Conservation (phyloP, 2,329 filamentous ascomycete species). For the Rutstroemia sp. region DNA sequence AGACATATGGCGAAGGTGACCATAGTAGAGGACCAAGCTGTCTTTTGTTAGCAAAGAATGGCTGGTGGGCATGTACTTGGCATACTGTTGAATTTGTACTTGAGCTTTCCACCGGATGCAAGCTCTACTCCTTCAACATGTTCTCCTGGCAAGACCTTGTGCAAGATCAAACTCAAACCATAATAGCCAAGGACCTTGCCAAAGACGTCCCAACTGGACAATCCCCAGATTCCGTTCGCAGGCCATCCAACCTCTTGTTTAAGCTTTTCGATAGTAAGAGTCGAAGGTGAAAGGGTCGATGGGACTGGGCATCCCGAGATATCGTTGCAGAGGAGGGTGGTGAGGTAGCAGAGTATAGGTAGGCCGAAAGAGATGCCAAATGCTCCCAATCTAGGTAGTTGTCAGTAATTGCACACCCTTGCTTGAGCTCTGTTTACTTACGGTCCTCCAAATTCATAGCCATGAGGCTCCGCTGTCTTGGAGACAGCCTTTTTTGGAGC, state of each 20-base stretch:
- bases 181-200: conserved; percentile 74
- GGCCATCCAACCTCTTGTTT: conserved; percentile 82
- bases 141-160: conserved; percentile 68
- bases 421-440: conserved; percentile 17
- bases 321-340: conserved; percentile 87
- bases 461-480: conserved; percentile 23
- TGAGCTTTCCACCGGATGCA: conserved; percentile 62
- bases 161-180: conserved; percentile 63
- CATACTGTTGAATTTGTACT: conserved; percentile 75
- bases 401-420: neutral
- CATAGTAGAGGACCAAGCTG: conserved; percentile 70
- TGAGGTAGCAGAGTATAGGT: conserved; percentile 69
- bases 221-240: conserved; percentile 56
- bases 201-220: conserved; percentile 63
- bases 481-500: conserved; percentile 17
- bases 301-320: conserved; percentile 84
- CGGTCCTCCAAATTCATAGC: conserved; percentile 32
- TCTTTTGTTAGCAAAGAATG: conserved; percentile 11
- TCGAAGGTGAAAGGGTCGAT: conserved; percentile 65
- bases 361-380: conserved; percentile 72
- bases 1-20: conserved; percentile 64
- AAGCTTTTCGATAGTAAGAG: conserved; percentile 62
- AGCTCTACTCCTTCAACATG: conserved; percentile 65
- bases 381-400: conserved; percentile 59
- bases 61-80: neutral